Evolutionary conservation across 1,139 yeast genomes (phyloP), one percentile per base, ranked within the genome.

Genomic region (Lodderomyces oxycetoniae): DNA sequence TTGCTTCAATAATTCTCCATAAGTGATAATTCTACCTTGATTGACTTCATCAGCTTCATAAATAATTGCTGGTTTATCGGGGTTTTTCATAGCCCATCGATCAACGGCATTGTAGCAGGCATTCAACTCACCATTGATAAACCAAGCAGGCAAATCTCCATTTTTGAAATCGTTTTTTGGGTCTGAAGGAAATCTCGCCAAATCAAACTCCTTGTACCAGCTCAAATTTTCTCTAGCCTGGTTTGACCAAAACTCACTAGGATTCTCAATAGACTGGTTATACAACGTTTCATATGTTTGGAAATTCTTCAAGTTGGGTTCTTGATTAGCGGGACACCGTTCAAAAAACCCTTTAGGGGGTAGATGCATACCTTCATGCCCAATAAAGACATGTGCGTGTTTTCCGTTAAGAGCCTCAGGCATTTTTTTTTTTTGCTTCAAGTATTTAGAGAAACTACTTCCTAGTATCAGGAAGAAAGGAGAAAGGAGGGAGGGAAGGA

Each of bases 1-100:
- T 35, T 83, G 70, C 52, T 76, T 75, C 47, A 84, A 67, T 50
- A 84, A 67, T 59, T 84, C 83, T 30, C 82, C 83, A 55, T 80
- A 84, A 25, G 88, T 74, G 47, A 83, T 67, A 28, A 64, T 67
- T 50, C 75, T 61, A 8, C 87, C 86, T 44, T 76, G 67, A 42
- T 73, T 70, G 26, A 79, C 79, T 56, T 82, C 91, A 54, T 84
- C 94, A 31, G 84, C 86, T 60, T 84, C 94, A 55, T 80, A 84
- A 42, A 82, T 68, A 41, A 83, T 74, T n/a, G 93, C 93, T 3
- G 79, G 72, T 55, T 81, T 81, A 52, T 79, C 56, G 16, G 93
- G 93, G 48, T 75, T 71, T 47, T 68, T 65, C 39, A 77, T 55
- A 4, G 93, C 94, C 73, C 86, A 85, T 52, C 91, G 74, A 56